Base-by-base conservation (phyloP, 1,139 yeast species). In the Yamadazyma jaroonii region DNA sequence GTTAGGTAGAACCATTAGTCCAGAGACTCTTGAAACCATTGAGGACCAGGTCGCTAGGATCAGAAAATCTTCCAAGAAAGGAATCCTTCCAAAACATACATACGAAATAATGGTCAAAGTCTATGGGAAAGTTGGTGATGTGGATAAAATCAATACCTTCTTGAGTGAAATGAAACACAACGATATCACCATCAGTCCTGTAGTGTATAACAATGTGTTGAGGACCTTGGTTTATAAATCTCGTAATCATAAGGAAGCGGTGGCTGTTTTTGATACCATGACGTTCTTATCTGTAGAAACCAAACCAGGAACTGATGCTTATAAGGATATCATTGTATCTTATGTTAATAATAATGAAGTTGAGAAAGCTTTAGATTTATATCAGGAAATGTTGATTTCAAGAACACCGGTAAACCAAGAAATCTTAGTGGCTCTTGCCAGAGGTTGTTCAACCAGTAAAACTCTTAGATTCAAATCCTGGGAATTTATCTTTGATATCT, bases 241-340 rank as follows among this genome's bases (percentile, higher is more conserved):
- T 15, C 63, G 64, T 17, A 74, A 80, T 42, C 79, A 71, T 46
- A 61, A 70, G 25, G 80, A 77, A 46, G 96, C 96, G 0, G 74
- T 77, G 40, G 79, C 81, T 36, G 68, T 86, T 1, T 92, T 92
- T 56, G 92, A 84, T 49, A 78, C 88, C 45, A 82, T 92, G 89
- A 90, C 88, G 56, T 90, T 86, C 55, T 60, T 84, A 45, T 79
- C 94, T 0, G 54, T 68, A 6, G 61, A 64, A 24, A 77, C 87
- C 2, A 74, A 76, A 37, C 97, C 97, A 0, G 84, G 80, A 35
- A 56, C 77, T 0, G 61, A 66, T 14, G 78, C 88, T 1, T 92
- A 88, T 57, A 81, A 82, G 42, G 77, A 84, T 11, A 76, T 89
- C 62, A 74, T 90, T 15, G 71, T 79, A 7, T 70, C 88, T 2